phyloP scores from a whole-genome alignment of 2,329 filamentous ascomycete genomes.

The Ascochyta fabae region DNA sequence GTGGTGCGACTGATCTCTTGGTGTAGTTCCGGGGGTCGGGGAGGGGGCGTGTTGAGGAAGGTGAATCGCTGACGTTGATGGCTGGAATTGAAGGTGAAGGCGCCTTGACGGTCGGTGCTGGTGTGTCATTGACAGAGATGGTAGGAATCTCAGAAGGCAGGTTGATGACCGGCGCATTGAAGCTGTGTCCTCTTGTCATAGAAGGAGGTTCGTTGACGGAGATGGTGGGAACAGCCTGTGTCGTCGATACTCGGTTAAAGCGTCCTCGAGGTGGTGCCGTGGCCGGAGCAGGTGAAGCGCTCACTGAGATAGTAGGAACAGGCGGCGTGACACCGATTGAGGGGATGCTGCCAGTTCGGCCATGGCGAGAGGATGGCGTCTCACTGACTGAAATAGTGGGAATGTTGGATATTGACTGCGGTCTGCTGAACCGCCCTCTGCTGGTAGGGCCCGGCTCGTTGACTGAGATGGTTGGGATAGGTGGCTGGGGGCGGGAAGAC shows the following conservation, averaged over 20 bases:
- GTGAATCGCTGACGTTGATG: constrained; percentile 36
- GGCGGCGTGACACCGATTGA: constrained; percentile 27
- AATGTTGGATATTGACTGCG: constrained; percentile 13
- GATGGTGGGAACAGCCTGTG: constrained; percentile 39
- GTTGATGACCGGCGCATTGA: constrained; percentile 29
- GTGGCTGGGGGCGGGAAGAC: constrained; percentile 6
- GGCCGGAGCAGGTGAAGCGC: constrained; percentile 18
- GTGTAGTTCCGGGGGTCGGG: constrained; percentile 57
- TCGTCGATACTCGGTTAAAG: constrained; percentile 12
- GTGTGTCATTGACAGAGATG: constrained; percentile 28
- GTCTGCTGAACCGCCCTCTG: constrained; percentile 6
- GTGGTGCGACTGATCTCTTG: no score
- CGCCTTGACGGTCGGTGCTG: constrained; percentile 24
- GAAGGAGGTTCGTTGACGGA: constrained; percentile 32
- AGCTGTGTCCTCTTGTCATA: constrained; percentile 20
- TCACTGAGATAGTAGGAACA: constrained; percentile 37
- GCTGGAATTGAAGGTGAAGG: constrained; percentile 35
- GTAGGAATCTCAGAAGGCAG: constrained; percentile 25
- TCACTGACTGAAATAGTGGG: constrained; percentile 31
- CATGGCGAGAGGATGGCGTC: constrained; percentile 28
- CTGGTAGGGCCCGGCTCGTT: constrained; percentile 11
- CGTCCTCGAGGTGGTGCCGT: constrained; percentile 10
- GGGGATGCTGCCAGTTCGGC: constrained; percentile 25
- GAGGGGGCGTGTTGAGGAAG: constrained; percentile 54
- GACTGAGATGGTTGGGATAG: constrained; percentile 21